Base-by-base conservation (phyloP, 495 filamentous ascomycete genomes). In the Penicillium desertorum region DNA sequence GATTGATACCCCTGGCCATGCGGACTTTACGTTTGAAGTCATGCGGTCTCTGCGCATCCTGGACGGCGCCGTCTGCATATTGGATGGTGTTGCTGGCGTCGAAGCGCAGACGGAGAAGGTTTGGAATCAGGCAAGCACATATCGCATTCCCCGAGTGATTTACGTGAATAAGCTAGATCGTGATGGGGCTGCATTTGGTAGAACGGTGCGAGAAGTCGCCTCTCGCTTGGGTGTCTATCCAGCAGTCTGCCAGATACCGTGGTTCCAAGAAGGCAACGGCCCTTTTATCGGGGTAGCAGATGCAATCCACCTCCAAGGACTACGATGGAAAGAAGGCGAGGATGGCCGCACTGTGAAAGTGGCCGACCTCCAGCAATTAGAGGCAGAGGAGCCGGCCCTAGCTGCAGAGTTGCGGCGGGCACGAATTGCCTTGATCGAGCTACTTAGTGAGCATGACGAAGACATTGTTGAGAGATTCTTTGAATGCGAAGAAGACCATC, bases 51-150 rank as follows among this genome's bases (percentile, higher is more conserved):
- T 98, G 45, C 90, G 92, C 29, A 89, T 98, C 34, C 83, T 99
- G 0, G 95, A 99, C 69, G 94, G 94, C 9, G 92, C 92, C 1
- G 87, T 99, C 30, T 97, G 92, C 63, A 96, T 99, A 61, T 81
- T 99, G 19, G 95, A 99, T 60, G 91, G 91, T 8, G 95, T 99
- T 42, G 93, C 96, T 56, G 95, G 95, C 2, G 94, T 99, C 19
- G 95, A 99, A 69, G 93, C 95, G 1, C 95, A 98, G 71, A 99
- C 95, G 0, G 95, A 99, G 71, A 88, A 96, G 61, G 95, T 99
- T 6, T 99, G 95, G 94, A 73, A 83, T 11, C 94, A 97, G 54
- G 94, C 95, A 2, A 88, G 85, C 49, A 83, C 83, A 10, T 96
- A 94, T 62, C 79, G 76, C 10, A 98, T 98, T 36, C 95, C 95